Base-by-base conservation (phyloP, 371 early-diverging fungal species). In the Syncephalastrum sp. region DNA sequence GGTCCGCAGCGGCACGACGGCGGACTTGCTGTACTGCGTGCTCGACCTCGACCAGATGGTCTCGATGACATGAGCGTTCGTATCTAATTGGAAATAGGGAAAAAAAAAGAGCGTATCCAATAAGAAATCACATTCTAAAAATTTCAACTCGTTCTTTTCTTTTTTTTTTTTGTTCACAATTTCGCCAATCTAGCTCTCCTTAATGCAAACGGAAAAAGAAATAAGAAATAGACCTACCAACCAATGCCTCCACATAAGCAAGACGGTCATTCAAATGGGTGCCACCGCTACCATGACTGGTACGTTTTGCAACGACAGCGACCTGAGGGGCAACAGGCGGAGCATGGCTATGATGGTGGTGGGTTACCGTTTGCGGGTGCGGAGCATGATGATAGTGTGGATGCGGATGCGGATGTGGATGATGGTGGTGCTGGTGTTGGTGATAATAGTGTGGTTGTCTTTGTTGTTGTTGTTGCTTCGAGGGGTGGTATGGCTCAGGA, bases 1-100 rank as follows among this genome's bases (percentile, higher is more conserved):
- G 60, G 73, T 67, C 51, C 82, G 79, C 53, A 91, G 73, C 45
- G 90, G 88, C 47, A 85, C 81, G 44, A 83, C 79, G 33, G 72
- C 67, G 42, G 78, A 65, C 53, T 77, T 74, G 51, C 61, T 63
- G 50, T 58, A 61, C 29, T 65, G 64, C 24, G 64, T 61, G 33
- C 75, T 68, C 14, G 61, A 53, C 24, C 63, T 27, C 29, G 73
- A 68, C 85, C 85, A 85, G 59, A 83, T 82, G 14, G 82, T 74
- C 57, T 85, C 84, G 53, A 85, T 82, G 42, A 83, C 78, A 61
- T 82, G 64, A 19, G 83, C 79, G 23, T 79, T 79, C 25, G 79
- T 81, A 63, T 85, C 85, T 83, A 61, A 33, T 43, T 56, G 53
- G 38, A 33, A 33, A 33, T 33, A 33, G 38, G 38, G 38, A 33